Conservation (phyloP, 305 asterid species). For the Fraxinus sp. region DNA sequence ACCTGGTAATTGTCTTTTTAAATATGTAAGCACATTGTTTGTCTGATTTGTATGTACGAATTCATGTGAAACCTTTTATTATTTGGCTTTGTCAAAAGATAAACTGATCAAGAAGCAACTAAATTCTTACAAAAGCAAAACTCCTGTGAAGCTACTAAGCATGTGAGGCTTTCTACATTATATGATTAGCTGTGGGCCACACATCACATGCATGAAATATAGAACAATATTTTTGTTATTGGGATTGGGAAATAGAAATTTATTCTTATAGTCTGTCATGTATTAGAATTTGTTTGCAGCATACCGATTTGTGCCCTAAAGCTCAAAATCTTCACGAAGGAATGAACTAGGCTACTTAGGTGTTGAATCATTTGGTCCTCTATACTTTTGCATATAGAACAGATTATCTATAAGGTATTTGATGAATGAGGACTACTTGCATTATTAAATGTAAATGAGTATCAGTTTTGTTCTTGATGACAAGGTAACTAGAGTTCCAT, state of each 20-base stretch:
- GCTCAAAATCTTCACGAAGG: not conserved
- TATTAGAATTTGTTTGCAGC: not conserved
- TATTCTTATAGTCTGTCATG: not conserved
- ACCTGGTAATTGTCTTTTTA: slow-evolving; percentile 53
- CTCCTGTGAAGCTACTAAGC: not conserved
- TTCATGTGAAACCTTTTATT: not conserved
- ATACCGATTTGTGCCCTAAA: not conserved
- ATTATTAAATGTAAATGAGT: not conserved
- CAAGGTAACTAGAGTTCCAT: not conserved
- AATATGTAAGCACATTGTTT: not conserved
- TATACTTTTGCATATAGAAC: not conserved
- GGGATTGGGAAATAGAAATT: not conserved
- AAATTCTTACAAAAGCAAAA: not conserved
- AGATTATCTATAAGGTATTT: not conserved
- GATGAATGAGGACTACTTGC: not conserved
- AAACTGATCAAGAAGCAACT: not conserved
- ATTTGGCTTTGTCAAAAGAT: not conserved
- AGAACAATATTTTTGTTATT: not conserved
- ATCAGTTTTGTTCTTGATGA: not conserved
- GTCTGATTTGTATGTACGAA: not conserved
- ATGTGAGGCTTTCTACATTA: not conserved
- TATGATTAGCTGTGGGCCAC: not conserved
- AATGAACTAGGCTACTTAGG: not conserved
- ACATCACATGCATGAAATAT: not conserved
- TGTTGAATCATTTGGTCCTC: not conserved